Conservation (phyloP, 768 basidiomycete genomes). For the Multifurca ochricompacta region DNA sequence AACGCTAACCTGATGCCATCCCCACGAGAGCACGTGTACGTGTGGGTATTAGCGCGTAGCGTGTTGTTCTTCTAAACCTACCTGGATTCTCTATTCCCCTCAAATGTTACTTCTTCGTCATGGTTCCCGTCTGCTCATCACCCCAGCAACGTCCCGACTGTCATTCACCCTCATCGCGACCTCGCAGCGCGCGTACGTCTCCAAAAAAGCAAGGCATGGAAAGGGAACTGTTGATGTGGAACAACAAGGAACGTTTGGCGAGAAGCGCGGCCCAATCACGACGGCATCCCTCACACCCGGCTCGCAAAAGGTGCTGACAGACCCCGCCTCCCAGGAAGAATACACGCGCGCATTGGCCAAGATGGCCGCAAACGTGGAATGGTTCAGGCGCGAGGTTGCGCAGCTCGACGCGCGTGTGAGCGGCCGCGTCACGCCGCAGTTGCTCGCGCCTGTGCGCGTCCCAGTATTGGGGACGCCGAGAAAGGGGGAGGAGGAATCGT, state of each 20-base stretch:
- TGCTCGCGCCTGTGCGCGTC: slow-evolving; percentile 65
- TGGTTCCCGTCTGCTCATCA: neutral
- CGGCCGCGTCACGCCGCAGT: slow-evolving; percentile 66
- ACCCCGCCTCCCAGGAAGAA: slow-evolving; percentile 44
- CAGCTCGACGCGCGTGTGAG: slow-evolving; percentile 60
- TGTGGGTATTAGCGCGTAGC: too few relatives aligned
- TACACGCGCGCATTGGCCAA: slow-evolving; percentile 54
- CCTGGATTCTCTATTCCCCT: too few relatives aligned
- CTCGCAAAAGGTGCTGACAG: slow-evolving; percentile 53
- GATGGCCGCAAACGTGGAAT: slow-evolving; percentile 61
- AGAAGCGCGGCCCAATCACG: slow-evolving; percentile 26
- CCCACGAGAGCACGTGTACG: too few relatives aligned
- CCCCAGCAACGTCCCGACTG: neutral
- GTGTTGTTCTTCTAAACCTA: too few relatives aligned
- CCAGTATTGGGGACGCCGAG: slow-evolving; percentile 31
- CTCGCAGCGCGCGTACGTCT: slow-evolving; percentile 10
- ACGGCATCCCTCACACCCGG: slow-evolving; percentile 59
- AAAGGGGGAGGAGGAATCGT: slow-evolving; percentile 15
- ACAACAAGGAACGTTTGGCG: neutral
- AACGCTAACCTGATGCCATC: too few relatives aligned
- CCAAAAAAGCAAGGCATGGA: slow-evolving; percentile 13
- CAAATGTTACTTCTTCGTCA: slow-evolving; percentile 7
- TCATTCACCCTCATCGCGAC: neutral
- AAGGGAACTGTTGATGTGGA: neutral
- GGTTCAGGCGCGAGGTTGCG: slow-evolving; percentile 74